A percentile compares a stretch with the other conserved stretches of the same genome.
phyloP scores from a whole-genome alignment of 2,329 filamentous ascomycete genomes.

The Reticulascus tulasneorum region DNA sequence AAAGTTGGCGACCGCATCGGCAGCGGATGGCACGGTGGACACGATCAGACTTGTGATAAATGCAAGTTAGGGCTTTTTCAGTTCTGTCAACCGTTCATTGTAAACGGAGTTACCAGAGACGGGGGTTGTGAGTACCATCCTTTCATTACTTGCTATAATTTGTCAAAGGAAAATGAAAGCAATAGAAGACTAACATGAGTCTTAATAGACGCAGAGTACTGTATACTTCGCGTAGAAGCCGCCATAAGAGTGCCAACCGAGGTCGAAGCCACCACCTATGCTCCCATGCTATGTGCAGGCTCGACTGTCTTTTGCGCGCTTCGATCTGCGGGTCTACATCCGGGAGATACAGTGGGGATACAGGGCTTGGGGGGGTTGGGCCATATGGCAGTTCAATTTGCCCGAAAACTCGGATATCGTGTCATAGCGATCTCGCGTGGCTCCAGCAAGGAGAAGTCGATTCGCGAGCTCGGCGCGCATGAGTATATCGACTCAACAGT shows the following conservation, averaged over 20 bases:
- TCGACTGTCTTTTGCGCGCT: conserved; percentile 61
- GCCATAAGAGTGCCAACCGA: conserved; percentile 50
- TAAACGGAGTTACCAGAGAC: background rate
- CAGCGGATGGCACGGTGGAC: background rate
- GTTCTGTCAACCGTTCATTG: background rate
- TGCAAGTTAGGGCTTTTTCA: background rate
- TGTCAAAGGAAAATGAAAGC: too few species aligned
- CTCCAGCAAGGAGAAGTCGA: too few species aligned
- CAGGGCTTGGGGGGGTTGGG: conserved; percentile 25
- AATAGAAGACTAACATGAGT: too few species aligned
- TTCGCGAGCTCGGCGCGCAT: background rate
- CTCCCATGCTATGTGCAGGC: conserved; percentile 66
- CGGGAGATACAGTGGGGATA: conserved; percentile 23
- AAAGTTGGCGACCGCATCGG: background rate
- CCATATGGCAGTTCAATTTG: conserved; percentile 24
- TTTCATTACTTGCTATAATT: too few species aligned
- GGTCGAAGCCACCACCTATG: too few species aligned
- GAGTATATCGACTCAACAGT: background rate
- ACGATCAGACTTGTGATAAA: background rate
- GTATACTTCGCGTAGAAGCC: conserved; percentile 55
- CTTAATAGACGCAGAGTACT: conserved; percentile 62
- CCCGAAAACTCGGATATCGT: conserved; percentile 22
- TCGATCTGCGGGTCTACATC: conserved; percentile 20
- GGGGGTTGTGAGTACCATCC: background rate
- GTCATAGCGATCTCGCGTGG: conserved; percentile 16